Base-by-base conservation (phyloP, 2,329 filamentous ascomycete genomes). In the Chaetomium globosum region DNA sequence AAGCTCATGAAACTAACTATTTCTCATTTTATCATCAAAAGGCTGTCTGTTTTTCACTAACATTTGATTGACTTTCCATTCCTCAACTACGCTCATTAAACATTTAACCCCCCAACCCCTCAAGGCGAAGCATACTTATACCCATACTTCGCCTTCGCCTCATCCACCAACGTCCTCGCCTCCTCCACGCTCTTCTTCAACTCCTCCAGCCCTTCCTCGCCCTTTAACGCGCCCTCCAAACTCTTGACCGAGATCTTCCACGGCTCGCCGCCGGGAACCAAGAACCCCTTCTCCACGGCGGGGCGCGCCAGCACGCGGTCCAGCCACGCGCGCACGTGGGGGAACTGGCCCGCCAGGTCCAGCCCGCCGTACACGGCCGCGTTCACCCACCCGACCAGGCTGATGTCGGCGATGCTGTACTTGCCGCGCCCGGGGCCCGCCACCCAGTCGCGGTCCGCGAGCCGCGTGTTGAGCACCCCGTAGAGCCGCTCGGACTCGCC, bases 401-500 rank as follows among this genome's bases (percentile, higher is more conserved):
- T 83, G 63, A 94, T 92, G 77, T 94, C 91, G 0, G 87, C 90
- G 64, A 89, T 87, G 70, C 83, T 86, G 76, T 82, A 87, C 72
- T 83, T 85, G 69, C 86, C 83, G 30, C 73, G 72, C 13, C 77
- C 81, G 1, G 81, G 74, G 3, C 88, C 88, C 3, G 81, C 84
- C 7, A 86, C 72, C 68, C 79, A 87, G 61, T 85, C 81, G 3
- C 83, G 78, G 28, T 75, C 73, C 16, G 71, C 71, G 16, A 94
- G 85, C 61, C 89, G 88, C 71, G 82, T 81, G 75, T 94, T 84
- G 1, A 94, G 81, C 23, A 93, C 81, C 28, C 88, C 84, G 77
- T 93, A 93, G 1, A 94, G 81, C 2, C 91, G 85, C 69, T 89
- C 83, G 1, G 87, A 86, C 80, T 94, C 91, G 72, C 90, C 91